Conservation (phyloP, 495 filamentous ascomycete species). For the Aspergillus hancockii region DNA sequence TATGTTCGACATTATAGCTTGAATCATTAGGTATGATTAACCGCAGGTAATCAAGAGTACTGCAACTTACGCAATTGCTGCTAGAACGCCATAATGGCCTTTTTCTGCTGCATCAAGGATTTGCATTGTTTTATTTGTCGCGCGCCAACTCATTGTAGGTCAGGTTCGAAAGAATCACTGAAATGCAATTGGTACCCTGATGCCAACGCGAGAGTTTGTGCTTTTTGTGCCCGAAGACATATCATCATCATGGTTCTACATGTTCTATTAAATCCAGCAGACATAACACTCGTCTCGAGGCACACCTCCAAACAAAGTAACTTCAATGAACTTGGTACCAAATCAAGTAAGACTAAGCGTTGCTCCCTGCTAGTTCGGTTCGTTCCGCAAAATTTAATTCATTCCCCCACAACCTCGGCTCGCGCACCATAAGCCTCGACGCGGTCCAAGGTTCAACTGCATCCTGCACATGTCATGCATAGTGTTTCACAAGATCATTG, state of each 20-base stretch:
- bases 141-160: constrained; percentile 17
- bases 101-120: constrained; percentile 63
- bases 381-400: neutral
- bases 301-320: neutral
- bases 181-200: neutral
- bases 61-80: constrained; percentile 48
- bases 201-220: no score
- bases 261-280: neutral
- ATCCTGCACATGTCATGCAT: neutral
- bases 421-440: neutral
- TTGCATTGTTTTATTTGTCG: constrained; percentile 57
- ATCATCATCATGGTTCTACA: neutral
- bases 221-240: neutral
- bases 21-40: neutral
- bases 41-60: neutral
- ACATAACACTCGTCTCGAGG: constrained; percentile 1
- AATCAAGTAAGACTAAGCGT: neutral
- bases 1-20: constrained; percentile 71
- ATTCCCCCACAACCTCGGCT: neutral
- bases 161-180: neutral
- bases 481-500: neutral
- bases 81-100: constrained; percentile 64
- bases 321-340: neutral
- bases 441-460: neutral
- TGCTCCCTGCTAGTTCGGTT: neutral